phyloP scores from a whole-genome alignment of 768 basidiomycete species.

The Sarcomyxa edulis region DNA sequence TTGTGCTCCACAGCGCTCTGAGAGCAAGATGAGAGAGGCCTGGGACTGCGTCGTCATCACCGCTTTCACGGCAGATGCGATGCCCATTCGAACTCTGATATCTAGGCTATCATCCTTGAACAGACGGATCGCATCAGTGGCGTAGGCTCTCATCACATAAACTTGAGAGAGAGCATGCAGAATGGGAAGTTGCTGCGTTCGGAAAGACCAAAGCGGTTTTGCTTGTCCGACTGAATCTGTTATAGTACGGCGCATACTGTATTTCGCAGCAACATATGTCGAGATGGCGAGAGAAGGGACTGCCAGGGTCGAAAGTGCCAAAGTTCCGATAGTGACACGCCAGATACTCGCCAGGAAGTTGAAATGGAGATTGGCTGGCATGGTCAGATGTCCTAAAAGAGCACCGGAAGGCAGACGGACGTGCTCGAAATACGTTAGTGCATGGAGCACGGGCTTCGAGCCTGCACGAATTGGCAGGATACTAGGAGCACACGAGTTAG shows the following conservation, averaged over 20 bases:
- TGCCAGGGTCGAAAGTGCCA: slow-evolving; percentile 18
- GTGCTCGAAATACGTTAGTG: slow-evolving; percentile 29
- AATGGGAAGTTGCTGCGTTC: slow-evolving; percentile 36
- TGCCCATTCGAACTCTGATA: slow-evolving; percentile 13
- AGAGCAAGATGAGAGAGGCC: slow-evolving; percentile 10
- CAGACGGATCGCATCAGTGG: slow-evolving; percentile 12
- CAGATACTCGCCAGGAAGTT: slow-evolving; percentile 22
- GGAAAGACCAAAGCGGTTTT: slow-evolving; percentile 28
- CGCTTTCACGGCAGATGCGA: slow-evolving; percentile 18
- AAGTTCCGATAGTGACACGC: slow-evolving; percentile 26
- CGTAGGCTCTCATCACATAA: slow-evolving; percentile 29
- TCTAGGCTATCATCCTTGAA: slow-evolving; percentile 20
- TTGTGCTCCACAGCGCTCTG: slow-evolving; percentile 39
- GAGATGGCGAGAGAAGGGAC: slow-evolving; percentile 18
- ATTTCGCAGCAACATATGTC: slow-evolving; percentile 20
- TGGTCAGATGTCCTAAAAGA: slow-evolving; percentile 21
- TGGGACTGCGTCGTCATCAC: slow-evolving; percentile 13
- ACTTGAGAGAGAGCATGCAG: slow-evolving; percentile 27
- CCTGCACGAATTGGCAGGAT: slow-evolving; percentile 20
- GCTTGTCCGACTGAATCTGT: slow-evolving; percentile 11
- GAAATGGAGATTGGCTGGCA: slow-evolving; percentile 6
- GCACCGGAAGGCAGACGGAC: slow-evolving; percentile 25
- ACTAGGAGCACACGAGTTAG: slow-evolving; percentile 4
- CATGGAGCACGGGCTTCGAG: slow-evolving; percentile 25
- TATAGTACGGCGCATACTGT: slow-evolving; percentile 24